Evolutionary conservation across 768 basidiomycete genomes (phyloP), one percentile per base, ranked within the genome.

Genomic region (Auriculariales sp.): DNA sequence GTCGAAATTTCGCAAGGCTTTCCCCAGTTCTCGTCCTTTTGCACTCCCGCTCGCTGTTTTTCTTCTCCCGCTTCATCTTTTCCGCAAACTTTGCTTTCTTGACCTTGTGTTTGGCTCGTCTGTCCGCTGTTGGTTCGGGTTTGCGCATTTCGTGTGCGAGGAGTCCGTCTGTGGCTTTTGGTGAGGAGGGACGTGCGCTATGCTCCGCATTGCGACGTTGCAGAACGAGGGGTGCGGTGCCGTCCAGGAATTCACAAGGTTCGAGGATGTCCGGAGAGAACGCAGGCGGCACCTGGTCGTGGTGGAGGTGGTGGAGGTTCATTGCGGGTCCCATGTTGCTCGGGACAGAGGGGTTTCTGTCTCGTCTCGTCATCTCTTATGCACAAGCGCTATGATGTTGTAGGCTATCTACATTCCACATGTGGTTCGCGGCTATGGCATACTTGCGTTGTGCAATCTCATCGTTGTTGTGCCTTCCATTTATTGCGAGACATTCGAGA

Each of bases 361-460:
- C n/a, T n/a, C n/a, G n/a, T n/a, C n/a, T n/a, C n/a, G n/a, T n/a
- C 22, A 24, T 44, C 22, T 44, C 22, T 24, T 25, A 44, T 44
- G 39, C 35, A 25, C 39, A 15, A n/a, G n/a, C 22, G 17, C 10
- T 44, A 19, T 12, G 22, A 12, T 44, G 39, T 44, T 44, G 39
- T 44, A 44, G 39, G 39, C 39, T 44, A 25, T 44, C 27, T 25
- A 44, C 39, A 36, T 6, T 11, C 22, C 66, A 14, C 81, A 83
- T 54, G 79, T 81, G n/a, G n/a, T n/a, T n/a, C n/a, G n/a, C n/a
- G n/a, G n/a, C n/a, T n/a, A n/a, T n/a, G n/a, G n/a, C n/a, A n/a
- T n/a, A n/a, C n/a, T n/a, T n/a, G n/a, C n/a, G n/a, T n/a, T n/a
- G n/a, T n/a, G n/a, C n/a, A n/a, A n/a, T n/a, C n/a, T n/a, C n/a